These are phyloP conservation scores for Barnettozyma botsteinii DNA, from an alignment of 805 yeast genomes.

Conservation along the genomic window DNA sequence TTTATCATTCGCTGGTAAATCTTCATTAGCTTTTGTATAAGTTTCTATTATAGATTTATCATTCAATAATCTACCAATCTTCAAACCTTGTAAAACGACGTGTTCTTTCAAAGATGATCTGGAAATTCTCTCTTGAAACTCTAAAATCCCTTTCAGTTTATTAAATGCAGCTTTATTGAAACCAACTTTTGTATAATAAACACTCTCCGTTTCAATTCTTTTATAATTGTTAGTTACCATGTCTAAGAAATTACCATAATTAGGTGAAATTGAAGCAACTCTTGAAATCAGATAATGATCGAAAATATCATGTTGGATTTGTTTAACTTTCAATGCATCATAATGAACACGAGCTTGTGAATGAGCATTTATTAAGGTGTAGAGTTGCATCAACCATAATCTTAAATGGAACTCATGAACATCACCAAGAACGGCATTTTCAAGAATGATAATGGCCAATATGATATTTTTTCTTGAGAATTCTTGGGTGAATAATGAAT, in stretches of 20 bases:
- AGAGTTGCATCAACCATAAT: constrained; percentile 65
- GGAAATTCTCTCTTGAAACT: constrained; percentile 47
- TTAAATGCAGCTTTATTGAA: constrained; percentile 56
- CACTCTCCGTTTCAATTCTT: constrained; percentile 47
- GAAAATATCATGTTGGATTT: constrained; percentile 70
- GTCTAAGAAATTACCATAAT: constrained; percentile 30
- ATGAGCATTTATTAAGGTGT: constrained; percentile 50
- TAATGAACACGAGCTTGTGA: constrained; percentile 46
- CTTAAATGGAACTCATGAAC: constrained; percentile 67
- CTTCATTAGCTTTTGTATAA: constrained; percentile 25
- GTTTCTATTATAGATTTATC: constrained; percentile 20
- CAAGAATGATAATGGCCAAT: constrained; percentile 50
- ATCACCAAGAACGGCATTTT: constrained; percentile 48
- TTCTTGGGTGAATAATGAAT: constrained; percentile 27
- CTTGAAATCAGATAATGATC: constrained; percentile 49
- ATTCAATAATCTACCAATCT: constrained; percentile 23
- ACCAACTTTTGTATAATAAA: constrained; percentile 43
- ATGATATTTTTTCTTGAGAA: constrained; percentile 26
- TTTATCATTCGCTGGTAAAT: constrained; percentile 14
- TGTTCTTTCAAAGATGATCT: constrained; percentile 36
- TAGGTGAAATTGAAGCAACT: constrained; percentile 40
- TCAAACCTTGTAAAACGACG: constrained; percentile 24
- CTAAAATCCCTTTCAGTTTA: constrained; percentile 61
- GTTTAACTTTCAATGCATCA: constrained; percentile 54
- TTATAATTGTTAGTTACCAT: constrained; percentile 45